Conservation (phyloP, 192 early-diverging fungal genomes). For the Oehlia diaphana region DNA sequence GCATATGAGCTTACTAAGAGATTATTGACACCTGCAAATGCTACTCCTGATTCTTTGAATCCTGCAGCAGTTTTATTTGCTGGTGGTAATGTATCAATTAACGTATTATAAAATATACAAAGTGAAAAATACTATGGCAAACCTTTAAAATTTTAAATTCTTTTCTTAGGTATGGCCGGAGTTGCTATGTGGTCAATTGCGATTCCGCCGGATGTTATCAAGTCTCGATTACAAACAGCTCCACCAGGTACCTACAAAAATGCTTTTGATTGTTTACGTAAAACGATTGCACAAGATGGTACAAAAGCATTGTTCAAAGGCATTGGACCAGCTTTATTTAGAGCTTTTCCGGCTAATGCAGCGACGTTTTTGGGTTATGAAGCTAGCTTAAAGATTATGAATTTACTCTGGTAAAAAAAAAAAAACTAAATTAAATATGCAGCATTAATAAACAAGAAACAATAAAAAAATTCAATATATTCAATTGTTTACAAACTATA, state of each 20-base stretch:
- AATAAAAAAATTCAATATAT: too few relatives aligned
- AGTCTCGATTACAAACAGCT: constrained; percentile 86
- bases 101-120: too few relatives aligned
- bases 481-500: too few relatives aligned
- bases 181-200: constrained; percentile 98
- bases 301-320: constrained; percentile 83
- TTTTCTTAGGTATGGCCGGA: constrained; percentile 78
- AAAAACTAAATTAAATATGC: neutral
- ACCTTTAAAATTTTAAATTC: neutral
- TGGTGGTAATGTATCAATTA: constrained; percentile 68
- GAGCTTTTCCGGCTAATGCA: constrained; percentile 85
- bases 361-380: constrained; percentile 74
- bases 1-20: constrained; percentile 90
- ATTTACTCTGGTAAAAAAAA: constrained; percentile 40
- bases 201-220: constrained; percentile 89
- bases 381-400: constrained; percentile 50
- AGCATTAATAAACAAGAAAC: neutral
- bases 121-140: neutral
- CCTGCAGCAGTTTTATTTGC: constrained; percentile 85
- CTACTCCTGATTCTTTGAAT: constrained; percentile 74
- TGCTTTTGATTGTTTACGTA: constrained; percentile 55
- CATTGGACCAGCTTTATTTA: constrained; percentile 81
- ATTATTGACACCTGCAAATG: constrained; percentile 59
- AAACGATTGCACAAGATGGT: constrained; percentile 71
- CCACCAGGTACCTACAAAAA: constrained; percentile 87